Conservation (phyloP, 805 yeast genomes). For the Wickerhamiella azymoides region DNA sequence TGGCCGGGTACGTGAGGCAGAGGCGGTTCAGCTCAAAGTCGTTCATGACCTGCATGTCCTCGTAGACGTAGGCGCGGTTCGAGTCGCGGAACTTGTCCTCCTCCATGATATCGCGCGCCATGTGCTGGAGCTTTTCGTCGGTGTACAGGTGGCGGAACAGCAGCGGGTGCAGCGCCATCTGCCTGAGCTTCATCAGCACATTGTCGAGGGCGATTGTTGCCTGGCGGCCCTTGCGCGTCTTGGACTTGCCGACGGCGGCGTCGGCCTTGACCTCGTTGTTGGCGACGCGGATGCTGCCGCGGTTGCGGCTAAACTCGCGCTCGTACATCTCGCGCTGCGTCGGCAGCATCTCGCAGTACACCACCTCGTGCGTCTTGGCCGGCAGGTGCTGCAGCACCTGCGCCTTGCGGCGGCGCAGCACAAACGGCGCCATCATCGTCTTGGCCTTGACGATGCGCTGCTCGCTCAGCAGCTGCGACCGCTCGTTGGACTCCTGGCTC, state of each 20-base stretch:
- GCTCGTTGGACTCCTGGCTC: constrained; percentile 21
- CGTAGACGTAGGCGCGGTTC: constrained; percentile 59
- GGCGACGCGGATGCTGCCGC: constrained; percentile 12
- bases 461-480: constrained; percentile 48
- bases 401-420: constrained; percentile 76
- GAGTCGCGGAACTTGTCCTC: constrained; percentile 74
- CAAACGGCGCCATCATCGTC: constrained; percentile 97
- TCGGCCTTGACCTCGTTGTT: constrained; percentile 22
- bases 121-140: constrained; percentile 40
- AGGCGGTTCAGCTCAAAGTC: constrained; percentile 75
- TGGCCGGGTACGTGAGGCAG: constrained; percentile 55
- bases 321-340: constrained; percentile 48
- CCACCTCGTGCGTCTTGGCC: constrained; percentile 48
- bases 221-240: constrained; percentile 22
- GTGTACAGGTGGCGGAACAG: constrained; percentile 55
- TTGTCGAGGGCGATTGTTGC: constrained; percentile 40
- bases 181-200: constrained; percentile 75
- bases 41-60: constrained; percentile 91
- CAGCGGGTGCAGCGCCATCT: constrained; percentile 86
- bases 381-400: constrained; percentile 90
- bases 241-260: constrained; percentile 10
- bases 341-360: constrained; percentile 48
- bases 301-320: constrained; percentile 33
- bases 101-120: constrained; percentile 68
- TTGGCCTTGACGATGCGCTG: constrained; percentile 90